Conservation (phyloP, 1,284 basidiomycete genomes). For the Tremellales sp. region DNA sequence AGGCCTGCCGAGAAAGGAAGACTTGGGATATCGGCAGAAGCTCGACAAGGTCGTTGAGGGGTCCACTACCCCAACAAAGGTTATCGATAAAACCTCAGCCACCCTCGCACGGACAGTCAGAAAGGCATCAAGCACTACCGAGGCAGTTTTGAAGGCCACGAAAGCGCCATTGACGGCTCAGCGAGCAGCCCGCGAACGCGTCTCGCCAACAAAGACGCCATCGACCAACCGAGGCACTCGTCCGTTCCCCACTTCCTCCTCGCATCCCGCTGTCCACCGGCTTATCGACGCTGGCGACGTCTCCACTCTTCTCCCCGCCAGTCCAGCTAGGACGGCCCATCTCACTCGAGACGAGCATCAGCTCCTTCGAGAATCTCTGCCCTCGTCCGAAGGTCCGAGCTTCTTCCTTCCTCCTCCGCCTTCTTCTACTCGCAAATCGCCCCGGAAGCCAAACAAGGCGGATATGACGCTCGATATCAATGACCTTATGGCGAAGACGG, state of each 20-base stretch:
- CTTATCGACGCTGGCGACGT: slow-evolving; percentile 6
- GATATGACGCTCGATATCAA: slow-evolving; percentile 36
- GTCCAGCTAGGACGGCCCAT: slow-evolving; percentile 16
- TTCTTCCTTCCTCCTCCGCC: slow-evolving; percentile 8
- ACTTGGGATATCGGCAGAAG: too few relatives aligned
- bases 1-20: too few relatives aligned
- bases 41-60: too few relatives aligned
- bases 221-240: slow-evolving; percentile 10
- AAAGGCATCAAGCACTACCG: too few relatives aligned
- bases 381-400: slow-evolving; percentile 8
- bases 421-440: neutral
- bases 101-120: too few relatives aligned
- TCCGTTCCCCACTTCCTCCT: slow-evolving; percentile 27
- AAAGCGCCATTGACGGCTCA: too few relatives aligned
- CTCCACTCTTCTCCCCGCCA: slow-evolving; percentile 18
- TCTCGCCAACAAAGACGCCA: too few relatives aligned
- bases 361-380: neutral
- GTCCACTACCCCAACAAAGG: too few relatives aligned
- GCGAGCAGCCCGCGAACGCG: too few relatives aligned
- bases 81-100: too few relatives aligned
- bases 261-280: neutral
- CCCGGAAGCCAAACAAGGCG: neutral
- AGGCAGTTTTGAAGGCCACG: too few relatives aligned
- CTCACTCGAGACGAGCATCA: neutral
- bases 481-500: slow-evolving; percentile 28